Conservation (phyloP, 1,284 basidiomycete genomes). For the Apiotrichum gamsii region DNA sequence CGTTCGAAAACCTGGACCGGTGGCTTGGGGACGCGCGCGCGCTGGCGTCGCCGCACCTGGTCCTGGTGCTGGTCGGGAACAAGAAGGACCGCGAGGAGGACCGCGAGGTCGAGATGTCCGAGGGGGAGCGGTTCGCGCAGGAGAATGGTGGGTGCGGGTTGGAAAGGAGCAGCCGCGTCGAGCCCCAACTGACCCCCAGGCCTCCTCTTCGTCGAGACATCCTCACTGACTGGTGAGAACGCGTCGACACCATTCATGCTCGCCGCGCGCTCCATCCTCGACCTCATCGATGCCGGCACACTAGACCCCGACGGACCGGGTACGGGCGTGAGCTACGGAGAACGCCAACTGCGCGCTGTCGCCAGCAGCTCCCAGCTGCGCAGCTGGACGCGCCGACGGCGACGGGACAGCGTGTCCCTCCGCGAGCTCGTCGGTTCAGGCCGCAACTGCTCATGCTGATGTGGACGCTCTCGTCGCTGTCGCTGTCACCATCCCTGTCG, state of each 20-base stretch:
- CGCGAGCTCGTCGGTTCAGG: constrained; percentile 15
- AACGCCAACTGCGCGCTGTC: constrained; percentile 78
- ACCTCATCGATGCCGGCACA: constrained; percentile 85
- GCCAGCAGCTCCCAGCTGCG: constrained; percentile 32
- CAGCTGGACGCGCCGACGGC: background rate
- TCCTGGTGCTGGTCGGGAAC: constrained; percentile 88
- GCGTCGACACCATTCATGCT: constrained; percentile 89
- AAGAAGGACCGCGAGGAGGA: constrained; percentile 92
- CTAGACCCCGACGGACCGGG: constrained; percentile 90
- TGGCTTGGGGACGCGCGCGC: constrained; percentile 92
- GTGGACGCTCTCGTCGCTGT: no score
- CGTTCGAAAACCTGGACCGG: constrained; percentile 70
- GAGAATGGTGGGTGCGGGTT: constrained; percentile 65
- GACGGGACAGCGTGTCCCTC: constrained; percentile 17
- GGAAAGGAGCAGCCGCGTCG: no score
- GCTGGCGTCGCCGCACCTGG: constrained; percentile 74
- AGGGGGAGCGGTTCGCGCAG: constrained; percentile 89
- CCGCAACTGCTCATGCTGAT: constrained; percentile 8
- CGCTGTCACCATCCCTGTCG: no score
- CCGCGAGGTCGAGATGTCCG: constrained; percentile 86
- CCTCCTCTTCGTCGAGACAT: constrained; percentile 86
- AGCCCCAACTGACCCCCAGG: constrained; percentile 51
- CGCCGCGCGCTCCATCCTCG: constrained; percentile 79
- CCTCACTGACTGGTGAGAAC: constrained; percentile 86
- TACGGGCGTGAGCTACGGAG: constrained; percentile 92